phyloP scores from a whole-genome alignment of 2,329 filamentous ascomycete genomes.

The Periconia sp. region DNA sequence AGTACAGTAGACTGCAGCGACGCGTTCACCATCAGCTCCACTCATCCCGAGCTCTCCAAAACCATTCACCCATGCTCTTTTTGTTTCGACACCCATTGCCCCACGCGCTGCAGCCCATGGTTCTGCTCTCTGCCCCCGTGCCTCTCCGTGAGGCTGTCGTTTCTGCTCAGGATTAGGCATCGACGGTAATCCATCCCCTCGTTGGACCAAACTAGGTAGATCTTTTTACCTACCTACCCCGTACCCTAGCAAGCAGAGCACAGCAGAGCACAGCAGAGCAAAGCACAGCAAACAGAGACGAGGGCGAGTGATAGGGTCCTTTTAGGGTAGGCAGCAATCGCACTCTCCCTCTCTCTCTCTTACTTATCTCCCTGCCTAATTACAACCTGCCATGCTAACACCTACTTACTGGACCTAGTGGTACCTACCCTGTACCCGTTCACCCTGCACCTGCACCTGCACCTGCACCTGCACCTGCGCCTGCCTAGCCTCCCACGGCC shows the following conservation, averaged over 20 bases:
- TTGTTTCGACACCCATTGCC: constrained; percentile 3
- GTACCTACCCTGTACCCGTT: too few relatives aligned
- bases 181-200: neutral
- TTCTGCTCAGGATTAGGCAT: neutral
- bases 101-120: constrained; percentile 27
- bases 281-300: constrained; percentile 8
- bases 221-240: too few relatives aligned
- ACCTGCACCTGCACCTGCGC: constrained; percentile 9
- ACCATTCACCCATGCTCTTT: neutral
- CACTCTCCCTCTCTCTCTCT: neutral
- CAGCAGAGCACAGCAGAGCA: too few relatives aligned
- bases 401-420: neutral
- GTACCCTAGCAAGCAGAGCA: too few relatives aligned
- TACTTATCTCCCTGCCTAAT: neutral
- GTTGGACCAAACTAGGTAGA: neutral
- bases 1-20: neutral
- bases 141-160: constrained; percentile 24
- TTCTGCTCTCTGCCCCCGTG: constrained; percentile 16
- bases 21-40: neutral
- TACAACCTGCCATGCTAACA: neutral
- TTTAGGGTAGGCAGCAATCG: neutral
- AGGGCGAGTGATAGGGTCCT: constrained; percentile 1
- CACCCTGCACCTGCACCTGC: constrained; percentile 24
- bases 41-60: neutral
- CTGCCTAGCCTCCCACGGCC: constrained; percentile 1